These are phyloP conservation scores for Sporothrix inflata DNA, from an alignment of 2,329 filamentous ascomycete genomes.

Conservation along the genomic window DNA sequence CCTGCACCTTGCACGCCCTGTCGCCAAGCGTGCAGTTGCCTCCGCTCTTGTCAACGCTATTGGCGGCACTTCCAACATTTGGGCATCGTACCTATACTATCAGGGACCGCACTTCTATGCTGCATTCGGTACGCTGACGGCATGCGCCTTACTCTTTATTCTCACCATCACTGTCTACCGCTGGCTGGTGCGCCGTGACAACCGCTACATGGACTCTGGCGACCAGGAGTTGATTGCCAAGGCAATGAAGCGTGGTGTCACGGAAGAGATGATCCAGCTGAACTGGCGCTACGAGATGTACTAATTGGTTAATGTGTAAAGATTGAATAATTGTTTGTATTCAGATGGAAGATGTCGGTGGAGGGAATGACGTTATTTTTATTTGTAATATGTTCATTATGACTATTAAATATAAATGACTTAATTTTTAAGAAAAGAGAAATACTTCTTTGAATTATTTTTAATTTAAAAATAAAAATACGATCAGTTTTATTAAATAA, in stretches of 20 bases:
- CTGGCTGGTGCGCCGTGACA: conserved; percentile 33
- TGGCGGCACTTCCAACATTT: conserved; percentile 43
- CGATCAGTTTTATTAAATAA: too few relatives aligned
- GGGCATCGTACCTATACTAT: conserved; percentile 44
- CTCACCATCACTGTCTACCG: conserved; percentile 36
- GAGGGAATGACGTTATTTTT: too few relatives aligned
- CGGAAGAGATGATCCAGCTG: conserved; percentile 37
- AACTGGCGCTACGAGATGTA: conserved; percentile 38
- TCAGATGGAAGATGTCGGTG: too few relatives aligned
- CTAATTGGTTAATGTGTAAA: conserved; percentile 3
- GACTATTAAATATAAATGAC: too few relatives aligned
- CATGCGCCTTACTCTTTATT: conserved; percentile 34
- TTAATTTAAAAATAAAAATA: too few relatives aligned
- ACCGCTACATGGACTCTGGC: conserved; percentile 34
- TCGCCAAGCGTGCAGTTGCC: conserved; percentile 48
- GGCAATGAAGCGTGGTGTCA: conserved; percentile 37
- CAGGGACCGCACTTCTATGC: conserved; percentile 35
- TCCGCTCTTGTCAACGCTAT: conserved; percentile 48
- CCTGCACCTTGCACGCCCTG: conserved; percentile 43
- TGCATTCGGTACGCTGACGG: conserved; percentile 36
- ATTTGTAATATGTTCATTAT: too few relatives aligned
- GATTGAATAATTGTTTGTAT: too few relatives aligned
- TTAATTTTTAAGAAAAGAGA: too few relatives aligned
- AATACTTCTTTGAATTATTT: too few relatives aligned
- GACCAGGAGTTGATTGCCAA: conserved; percentile 33